These are phyloP conservation scores for Phycomyces blakesleeanus DNA, from an alignment of 192 early-diverging fungal species.

Conservation along the genomic window DNA sequence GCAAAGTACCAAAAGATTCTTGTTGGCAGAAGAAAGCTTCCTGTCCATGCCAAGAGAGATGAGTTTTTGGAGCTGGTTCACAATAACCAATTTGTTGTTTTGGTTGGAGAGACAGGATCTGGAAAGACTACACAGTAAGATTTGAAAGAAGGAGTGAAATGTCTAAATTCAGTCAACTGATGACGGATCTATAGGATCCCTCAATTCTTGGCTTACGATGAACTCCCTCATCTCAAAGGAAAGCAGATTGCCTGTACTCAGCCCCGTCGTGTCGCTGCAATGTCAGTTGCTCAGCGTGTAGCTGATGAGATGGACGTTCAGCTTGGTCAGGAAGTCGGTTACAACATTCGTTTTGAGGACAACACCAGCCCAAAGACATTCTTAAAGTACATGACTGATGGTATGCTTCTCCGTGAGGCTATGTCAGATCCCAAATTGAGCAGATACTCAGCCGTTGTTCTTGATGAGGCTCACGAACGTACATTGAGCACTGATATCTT, in stretches of 20 bases:
- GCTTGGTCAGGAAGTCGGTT: slow-evolving; percentile 95
- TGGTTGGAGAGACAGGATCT: slow-evolving; percentile 97
- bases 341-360: slow-evolving; percentile 98
- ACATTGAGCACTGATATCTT: slow-evolving; percentile 95
- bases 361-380: slow-evolving; percentile 79
- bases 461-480: slow-evolving; percentile 99
- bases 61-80: slow-evolving; percentile 92
- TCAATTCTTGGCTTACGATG: slow-evolving; percentile 90
- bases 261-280: slow-evolving; percentile 98
- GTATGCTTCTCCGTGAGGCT: slow-evolving; percentile 98
- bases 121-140: slow-evolving; percentile 97
- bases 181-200: slow-evolving; percentile 66
- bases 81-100: slow-evolving; percentile 88
- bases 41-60: slow-evolving; percentile 89
- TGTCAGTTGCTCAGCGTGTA: slow-evolving; percentile 98
- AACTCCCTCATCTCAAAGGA: slow-evolving; percentile 82
- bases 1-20: slow-evolving; percentile 86
- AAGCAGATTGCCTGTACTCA: slow-evolving; percentile 98
- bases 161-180: neutral
- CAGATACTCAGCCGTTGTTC: slow-evolving; percentile 91
- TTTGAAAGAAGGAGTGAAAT: neutral
- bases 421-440: slow-evolving; percentile 88
- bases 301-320: slow-evolving; percentile 93
- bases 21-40: slow-evolving; percentile 79
- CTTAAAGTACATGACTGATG: slow-evolving; percentile 98